A percentile compares a stretch with the other conserved stretches of the same genome.
Conservation (phyloP, 108 stramenopile species). For the Phaeodactylum tricornutum region DNA sequence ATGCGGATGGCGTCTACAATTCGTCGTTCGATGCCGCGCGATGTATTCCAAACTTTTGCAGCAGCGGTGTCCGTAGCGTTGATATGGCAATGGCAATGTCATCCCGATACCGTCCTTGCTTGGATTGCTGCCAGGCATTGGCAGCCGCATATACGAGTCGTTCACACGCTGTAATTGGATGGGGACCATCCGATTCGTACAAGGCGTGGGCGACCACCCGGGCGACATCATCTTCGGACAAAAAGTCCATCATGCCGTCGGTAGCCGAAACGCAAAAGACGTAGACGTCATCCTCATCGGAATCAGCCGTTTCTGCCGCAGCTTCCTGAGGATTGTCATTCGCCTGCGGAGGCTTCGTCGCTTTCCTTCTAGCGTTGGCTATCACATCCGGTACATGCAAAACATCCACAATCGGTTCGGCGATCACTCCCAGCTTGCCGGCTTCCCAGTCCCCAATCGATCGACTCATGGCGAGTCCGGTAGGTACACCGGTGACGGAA, state of each 20-base stretch:
- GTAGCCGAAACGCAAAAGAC: conserved; percentile 67
- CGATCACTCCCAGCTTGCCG: conserved; percentile 54
- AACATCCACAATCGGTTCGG: conserved; percentile 70
- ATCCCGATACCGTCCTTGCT: conserved; percentile 61
- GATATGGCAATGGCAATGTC: conserved; percentile 68
- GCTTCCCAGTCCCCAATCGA: conserved; percentile 73
- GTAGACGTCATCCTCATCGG: conserved; percentile 35
- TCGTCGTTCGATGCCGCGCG: too few species aligned
- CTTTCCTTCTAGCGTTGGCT: not conserved
- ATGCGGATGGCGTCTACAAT: too few species aligned
- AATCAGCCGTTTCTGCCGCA: not conserved
- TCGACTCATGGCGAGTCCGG: conserved; percentile 79
- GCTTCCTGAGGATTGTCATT: not conserved
- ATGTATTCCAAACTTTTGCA: too few species aligned
- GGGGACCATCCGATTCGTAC: conserved; percentile 24
- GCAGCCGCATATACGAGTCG: conserved; percentile 58
- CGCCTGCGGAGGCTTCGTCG: conserved; percentile 1
- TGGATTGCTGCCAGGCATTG: conserved; percentile 53
- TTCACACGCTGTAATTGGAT: conserved; percentile 61
- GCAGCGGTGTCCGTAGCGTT: conserved; percentile 5
- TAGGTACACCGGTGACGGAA: conserved; percentile 53
- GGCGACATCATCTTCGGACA: conserved; percentile 40
- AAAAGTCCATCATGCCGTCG: conserved; percentile 81
- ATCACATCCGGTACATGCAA: conserved; percentile 29
- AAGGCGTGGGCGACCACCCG: conserved; percentile 42